Evolutionary conservation across 305 asterid genomes (phyloP).

Genomic region (Solanum hybrid): DNA sequence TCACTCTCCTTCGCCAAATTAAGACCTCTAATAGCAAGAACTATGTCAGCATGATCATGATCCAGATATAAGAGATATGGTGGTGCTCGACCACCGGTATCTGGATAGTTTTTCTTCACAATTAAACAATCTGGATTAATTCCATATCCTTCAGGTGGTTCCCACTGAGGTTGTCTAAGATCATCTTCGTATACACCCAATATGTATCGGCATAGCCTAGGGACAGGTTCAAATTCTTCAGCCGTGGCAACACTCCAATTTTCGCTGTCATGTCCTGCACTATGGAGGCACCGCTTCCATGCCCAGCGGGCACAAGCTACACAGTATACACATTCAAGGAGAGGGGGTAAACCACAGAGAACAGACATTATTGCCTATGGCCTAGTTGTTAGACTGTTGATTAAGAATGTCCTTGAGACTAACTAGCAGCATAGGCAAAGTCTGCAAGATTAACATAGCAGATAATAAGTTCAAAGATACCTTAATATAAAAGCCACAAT

Average conservation of each 20-base stretch:
- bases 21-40: slow-evolving; percentile 81
- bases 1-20: slow-evolving; percentile 83
- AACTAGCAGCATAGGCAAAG: not conserved
- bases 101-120: slow-evolving; percentile 44
- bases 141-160: slow-evolving; percentile 78
- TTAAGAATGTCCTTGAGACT: not conserved
- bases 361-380: slow-evolving; percentile 43
- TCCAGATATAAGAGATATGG: slow-evolving; percentile 66
- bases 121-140: slow-evolving; percentile 48
- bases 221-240: slow-evolving; percentile 76
- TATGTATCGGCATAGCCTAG: slow-evolving; percentile 75
- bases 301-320: slow-evolving; percentile 85
- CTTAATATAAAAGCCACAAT: not conserved
- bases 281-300: slow-evolving; percentile 81
- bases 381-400: not conserved
- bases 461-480: not conserved
- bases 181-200: slow-evolving; percentile 72
- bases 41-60: slow-evolving; percentile 62
- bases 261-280: slow-evolving; percentile 78
- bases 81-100: slow-evolving; percentile 57
- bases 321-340: slow-evolving; percentile 77
- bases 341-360: slow-evolving; percentile 71
- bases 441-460: not conserved
- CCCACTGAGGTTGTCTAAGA: slow-evolving; percentile 62
- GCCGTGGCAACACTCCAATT: slow-evolving; percentile 60